Percentiles rank a stretch among this genome's conserved stretches.
These are phyloP conservation scores for Arthrobotrys entomopaga DNA, from an alignment of 2,329 filamentous ascomycete genomes.

Conservation along the genomic window DNA sequence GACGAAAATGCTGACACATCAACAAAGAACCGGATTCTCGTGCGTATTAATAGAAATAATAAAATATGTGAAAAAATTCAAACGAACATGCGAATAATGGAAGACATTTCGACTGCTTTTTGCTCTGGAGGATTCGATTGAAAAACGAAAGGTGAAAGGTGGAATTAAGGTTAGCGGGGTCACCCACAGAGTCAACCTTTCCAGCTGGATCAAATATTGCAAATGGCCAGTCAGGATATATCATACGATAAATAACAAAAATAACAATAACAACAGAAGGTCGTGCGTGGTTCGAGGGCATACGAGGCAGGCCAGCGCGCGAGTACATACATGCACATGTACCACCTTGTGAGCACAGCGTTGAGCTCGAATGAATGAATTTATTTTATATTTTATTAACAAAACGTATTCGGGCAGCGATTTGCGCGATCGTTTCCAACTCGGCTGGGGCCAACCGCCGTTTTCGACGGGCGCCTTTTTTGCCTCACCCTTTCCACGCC, in stretches of 20 bases:
- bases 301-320: neutral
- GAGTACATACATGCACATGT: neutral
- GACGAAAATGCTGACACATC: neutral
- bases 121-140: no score
- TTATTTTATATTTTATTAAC: slow-evolving; percentile 24
- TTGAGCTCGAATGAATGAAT: slow-evolving; percentile 19
- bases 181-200: no score
- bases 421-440: slow-evolving; percentile 46
- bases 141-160: no score
- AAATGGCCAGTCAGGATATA: no score
- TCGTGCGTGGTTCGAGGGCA: slow-evolving; percentile 7
- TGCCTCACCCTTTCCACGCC: no score
- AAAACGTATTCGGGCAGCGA: slow-evolving; percentile 23
- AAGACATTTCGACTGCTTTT: no score
- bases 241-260: no score
- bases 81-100: neutral
- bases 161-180: no score
- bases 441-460: slow-evolving; percentile 6
- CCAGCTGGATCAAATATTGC: no score
- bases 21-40: neutral
- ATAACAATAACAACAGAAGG: neutral
- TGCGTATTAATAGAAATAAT: slow-evolving; percentile 4
- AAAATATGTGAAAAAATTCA: neutral
- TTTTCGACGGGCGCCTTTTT: slow-evolving; percentile 26
- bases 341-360: slow-evolving; percentile 2